Evolutionary conservation across 2,329 filamentous ascomycete species (phyloP).

Genomic region (Stachybotrys elegans): DNA sequence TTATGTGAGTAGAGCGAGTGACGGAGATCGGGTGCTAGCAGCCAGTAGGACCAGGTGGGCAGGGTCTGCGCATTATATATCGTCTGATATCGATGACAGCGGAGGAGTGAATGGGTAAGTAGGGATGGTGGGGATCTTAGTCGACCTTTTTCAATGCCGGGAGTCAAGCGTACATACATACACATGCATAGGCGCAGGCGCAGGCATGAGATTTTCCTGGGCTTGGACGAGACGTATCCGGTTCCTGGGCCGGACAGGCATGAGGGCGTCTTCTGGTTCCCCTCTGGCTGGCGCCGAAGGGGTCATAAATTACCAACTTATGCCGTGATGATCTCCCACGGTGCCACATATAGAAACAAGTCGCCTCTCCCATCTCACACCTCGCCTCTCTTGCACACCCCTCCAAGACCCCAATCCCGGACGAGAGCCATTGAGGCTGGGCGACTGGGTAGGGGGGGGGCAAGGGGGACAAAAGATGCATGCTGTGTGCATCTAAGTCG

Average conservation of each 20-base stretch:
- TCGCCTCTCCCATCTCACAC: too few species aligned
- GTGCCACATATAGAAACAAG: background rate
- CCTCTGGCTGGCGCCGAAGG: background rate
- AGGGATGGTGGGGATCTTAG: constrained; percentile 2
- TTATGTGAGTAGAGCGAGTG: background rate
- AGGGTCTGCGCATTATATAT: constrained; percentile 1
- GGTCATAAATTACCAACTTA: background rate
- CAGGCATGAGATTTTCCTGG: background rate
- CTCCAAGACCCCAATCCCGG: too few species aligned
- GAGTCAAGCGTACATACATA: constrained; percentile 2
- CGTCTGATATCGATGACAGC: constrained; percentile 2
- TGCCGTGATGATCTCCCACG: background rate
- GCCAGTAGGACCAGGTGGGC: background rate
- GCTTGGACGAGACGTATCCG: background rate
- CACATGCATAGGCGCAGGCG: too few species aligned
- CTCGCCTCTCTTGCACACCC: too few species aligned
- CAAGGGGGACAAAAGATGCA: too few species aligned
- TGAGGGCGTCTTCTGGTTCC: background rate
- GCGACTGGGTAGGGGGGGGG: too few species aligned
- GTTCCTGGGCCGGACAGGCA: constrained; percentile 1
- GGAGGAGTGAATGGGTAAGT: background rate
- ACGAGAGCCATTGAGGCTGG: too few species aligned
- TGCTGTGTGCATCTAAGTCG: too few species aligned
- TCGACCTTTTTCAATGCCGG: constrained; percentile 1
- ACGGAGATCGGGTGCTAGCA: background rate